Base-by-base conservation (phyloP, 2,329 filamentous ascomycete genomes). In the Xylariomycetidae sp. region DNA sequence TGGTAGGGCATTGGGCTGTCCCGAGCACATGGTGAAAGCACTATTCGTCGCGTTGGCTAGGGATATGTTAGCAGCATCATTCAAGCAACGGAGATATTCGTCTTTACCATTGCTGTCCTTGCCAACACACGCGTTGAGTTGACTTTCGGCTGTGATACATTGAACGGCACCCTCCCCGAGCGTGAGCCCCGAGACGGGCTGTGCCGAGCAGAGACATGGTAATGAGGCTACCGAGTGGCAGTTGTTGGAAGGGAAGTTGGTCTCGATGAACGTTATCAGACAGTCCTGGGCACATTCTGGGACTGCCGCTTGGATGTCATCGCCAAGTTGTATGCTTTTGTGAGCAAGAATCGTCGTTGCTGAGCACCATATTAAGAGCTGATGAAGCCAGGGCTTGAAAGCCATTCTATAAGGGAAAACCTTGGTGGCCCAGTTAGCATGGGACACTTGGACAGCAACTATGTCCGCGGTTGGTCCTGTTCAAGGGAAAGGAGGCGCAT, bases 111-210 rank as follows among this genome's bases (percentile, higher is more conserved):
- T 46, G 8, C 54, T 53, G 31, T 73, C 67, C 9, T 58, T 48
- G 3, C 63, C 60, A 4, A 61, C 54, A 54, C 83, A 88, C 10
- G 58, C 59, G 3, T 69, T 69, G 27, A 67, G 48, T 22, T 57
- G 56, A 35, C 53, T 59, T 49, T 74, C 70, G 6, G 73, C 73
- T 7, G 72, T 63, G 20, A 84, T 68, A 54, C 83, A 88, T 49
- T 80, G 73, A 41, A 85, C 58, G 4, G 76, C 79, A 9, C 71
- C 82, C 58, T 87, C 83, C n/a, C 80, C 82, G 29, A 86, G 50
- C 2, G 83, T 86, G 47, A 78, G 81, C 8, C 77, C 79, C 19
- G 71, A 71, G 10, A 56, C 59, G 7, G 79, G 79, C 20, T 65
- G 64, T 37, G 68, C 65, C 23, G 69, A 68, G 54, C 83, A 88